Conservation (phyloP, 1,284 basidiomycete genomes). For the Trichosporon sp. region DNA sequence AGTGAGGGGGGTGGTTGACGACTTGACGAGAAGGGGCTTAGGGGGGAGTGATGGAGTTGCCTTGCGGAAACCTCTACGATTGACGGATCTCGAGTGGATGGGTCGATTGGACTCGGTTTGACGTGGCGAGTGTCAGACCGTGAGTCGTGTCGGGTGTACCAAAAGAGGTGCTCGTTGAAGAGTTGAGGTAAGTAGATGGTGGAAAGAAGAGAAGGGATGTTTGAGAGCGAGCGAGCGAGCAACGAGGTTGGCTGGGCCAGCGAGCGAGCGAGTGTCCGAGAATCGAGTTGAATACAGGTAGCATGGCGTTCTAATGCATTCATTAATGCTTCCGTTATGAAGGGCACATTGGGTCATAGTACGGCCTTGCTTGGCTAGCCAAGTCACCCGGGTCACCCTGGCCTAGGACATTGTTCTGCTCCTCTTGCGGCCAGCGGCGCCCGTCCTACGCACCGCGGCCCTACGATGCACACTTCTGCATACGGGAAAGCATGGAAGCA, state of each 20-base stretch:
- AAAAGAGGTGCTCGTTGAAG: neutral
- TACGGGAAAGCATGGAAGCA: too few relatives aligned
- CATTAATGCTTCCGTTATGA: neutral
- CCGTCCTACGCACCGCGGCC: too few relatives aligned
- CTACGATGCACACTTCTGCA: too few relatives aligned
- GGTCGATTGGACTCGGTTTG: slow-evolving; percentile 6
- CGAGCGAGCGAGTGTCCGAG: neutral
- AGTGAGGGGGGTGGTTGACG: neutral
- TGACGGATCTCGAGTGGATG: neutral
- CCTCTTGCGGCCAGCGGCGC: too few relatives aligned
- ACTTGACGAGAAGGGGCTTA: slow-evolving; percentile 1
- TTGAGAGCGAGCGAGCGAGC: neutral
- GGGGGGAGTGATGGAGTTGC: slow-evolving; percentile 3
- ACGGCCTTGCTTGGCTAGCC: too few relatives aligned
- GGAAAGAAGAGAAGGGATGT: neutral
- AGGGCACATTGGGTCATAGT: too few relatives aligned
- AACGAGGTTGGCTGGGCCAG: neutral
- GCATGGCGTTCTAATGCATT: neutral
- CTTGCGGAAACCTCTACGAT: neutral
- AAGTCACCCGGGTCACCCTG: too few relatives aligned
- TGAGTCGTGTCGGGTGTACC: neutral
- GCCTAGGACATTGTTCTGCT: too few relatives aligned
- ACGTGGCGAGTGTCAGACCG: slow-evolving; percentile 3
- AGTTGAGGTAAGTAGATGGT: neutral
- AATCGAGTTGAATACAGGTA: neutral